phyloP scores from a whole-genome alignment of 257 asterid species.

The Primulina huaijiensis region DNA sequence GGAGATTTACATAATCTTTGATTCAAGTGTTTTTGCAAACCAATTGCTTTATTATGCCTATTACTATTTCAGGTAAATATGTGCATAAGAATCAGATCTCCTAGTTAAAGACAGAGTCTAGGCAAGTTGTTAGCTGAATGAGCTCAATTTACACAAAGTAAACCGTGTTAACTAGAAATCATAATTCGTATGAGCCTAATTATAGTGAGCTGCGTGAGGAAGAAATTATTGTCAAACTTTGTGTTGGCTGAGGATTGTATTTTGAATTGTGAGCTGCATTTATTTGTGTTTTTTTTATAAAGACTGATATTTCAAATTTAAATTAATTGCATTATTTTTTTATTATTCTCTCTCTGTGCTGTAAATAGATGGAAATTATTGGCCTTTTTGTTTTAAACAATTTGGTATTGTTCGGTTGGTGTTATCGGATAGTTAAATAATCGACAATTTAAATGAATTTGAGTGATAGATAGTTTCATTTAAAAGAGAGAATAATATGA shows the following conservation, averaged over 20 bases:
- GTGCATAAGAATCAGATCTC: constrained; percentile 11
- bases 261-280: neutral
- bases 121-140: constrained; percentile 4
- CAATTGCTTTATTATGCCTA: constrained; percentile 5
- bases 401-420: neutral
- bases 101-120: constrained; percentile 10
- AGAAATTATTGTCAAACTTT: neutral
- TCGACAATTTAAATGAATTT: too few species aligned
- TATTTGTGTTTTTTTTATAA: constrained; percentile 1
- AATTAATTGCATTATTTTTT: neutral
- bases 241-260: constrained; percentile 1
- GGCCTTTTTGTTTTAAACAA: constrained; percentile 12
- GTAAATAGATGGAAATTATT: constrained; percentile 2
- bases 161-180: neutral
- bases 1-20: constrained; percentile 33
- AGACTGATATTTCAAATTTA: neutral
- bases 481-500: too few species aligned
- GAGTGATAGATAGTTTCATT: too few species aligned
- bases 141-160: constrained; percentile 1
- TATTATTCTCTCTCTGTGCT: neutral
- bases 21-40: constrained; percentile 34
- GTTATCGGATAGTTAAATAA: too few species aligned
- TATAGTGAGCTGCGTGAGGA: constrained; percentile 16
- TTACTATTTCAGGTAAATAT: neutral
- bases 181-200: neutral